These are phyloP conservation scores for Ajuga chamaepitys DNA, from an alignment of 257 asterid species.

Conservation along the genomic window DNA sequence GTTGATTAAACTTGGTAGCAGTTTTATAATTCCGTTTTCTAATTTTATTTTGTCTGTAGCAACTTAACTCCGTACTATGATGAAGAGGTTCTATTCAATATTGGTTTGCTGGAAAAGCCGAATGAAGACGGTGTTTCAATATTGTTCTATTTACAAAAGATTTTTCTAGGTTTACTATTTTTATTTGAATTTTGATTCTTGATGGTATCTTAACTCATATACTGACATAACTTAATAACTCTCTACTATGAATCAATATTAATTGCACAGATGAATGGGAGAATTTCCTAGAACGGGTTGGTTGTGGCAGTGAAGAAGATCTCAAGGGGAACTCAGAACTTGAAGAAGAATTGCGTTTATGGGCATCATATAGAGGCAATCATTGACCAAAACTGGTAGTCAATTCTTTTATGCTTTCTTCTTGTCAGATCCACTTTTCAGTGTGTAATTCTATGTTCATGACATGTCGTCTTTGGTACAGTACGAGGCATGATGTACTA, in stretches of 20 bases:
- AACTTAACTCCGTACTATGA: slow-evolving; percentile 82
- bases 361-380: slow-evolving; percentile 98
- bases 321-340: slow-evolving; percentile 45
- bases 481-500: no score
- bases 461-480: no score
- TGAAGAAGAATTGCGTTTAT: slow-evolving; percentile 85
- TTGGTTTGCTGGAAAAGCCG: slow-evolving; percentile 59
- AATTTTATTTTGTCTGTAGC: slow-evolving; percentile 34
- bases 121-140: no score
- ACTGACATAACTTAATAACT: no score
- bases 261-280: slow-evolving; percentile 99
- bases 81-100: slow-evolving; percentile 86
- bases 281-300: slow-evolving; percentile 77
- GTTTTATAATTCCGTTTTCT: neutral
- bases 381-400: slow-evolving; percentile 88
- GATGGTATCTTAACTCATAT: no score
- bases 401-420: slow-evolving; percentile 10
- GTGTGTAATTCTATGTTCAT: slow-evolving; percentile 2
- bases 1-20: neutral
- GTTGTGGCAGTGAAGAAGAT: slow-evolving; percentile 63
- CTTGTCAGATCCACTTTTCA: neutral
- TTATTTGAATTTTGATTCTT: no score
- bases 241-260: no score
- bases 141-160: no score
- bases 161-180: no score